Evolutionary conservation across 441 rosid genomes (phyloP).

Genomic region (Mallotus japonicus): DNA sequence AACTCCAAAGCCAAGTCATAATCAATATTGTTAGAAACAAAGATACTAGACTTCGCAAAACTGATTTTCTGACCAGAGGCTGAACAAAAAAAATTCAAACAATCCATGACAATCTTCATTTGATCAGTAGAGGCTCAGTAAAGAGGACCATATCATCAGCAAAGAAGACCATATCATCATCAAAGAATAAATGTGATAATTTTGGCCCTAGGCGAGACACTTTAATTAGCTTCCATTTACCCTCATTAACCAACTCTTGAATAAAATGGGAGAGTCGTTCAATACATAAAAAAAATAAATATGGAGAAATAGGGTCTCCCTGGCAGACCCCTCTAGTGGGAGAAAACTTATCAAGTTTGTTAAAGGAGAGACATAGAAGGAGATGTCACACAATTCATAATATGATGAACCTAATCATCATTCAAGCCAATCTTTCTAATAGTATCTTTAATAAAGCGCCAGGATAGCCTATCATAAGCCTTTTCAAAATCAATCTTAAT

Average conservation of each 20-base stretch:
- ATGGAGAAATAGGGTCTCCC: background rate
- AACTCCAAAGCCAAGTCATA: background rate
- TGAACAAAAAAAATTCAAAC: background rate
- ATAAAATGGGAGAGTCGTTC: background rate
- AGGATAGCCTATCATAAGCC: background rate
- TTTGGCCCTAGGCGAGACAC: background rate
- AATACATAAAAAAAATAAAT: background rate
- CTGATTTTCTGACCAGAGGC: background rate
- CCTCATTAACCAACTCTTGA: too few species aligned
- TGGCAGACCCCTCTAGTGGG: background rate
- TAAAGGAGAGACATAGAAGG: background rate
- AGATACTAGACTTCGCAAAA: background rate
- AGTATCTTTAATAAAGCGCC: background rate
- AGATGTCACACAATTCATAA: background rate
- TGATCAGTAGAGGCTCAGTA: background rate
- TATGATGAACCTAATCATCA: background rate
- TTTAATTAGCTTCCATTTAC: background rate
- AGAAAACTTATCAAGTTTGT: rapidly evolving
- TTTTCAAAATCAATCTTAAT: background rate
- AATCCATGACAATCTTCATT: background rate
- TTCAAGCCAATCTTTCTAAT: background rate
- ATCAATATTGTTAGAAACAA: background rate
- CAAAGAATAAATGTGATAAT: background rate
- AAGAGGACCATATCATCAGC: too few species aligned
- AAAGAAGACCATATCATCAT: background rate